These are phyloP conservation scores for Aureobasidium sp. DNA, from an alignment of 2,329 filamentous ascomycete genomes.

Conservation along the genomic window DNA sequence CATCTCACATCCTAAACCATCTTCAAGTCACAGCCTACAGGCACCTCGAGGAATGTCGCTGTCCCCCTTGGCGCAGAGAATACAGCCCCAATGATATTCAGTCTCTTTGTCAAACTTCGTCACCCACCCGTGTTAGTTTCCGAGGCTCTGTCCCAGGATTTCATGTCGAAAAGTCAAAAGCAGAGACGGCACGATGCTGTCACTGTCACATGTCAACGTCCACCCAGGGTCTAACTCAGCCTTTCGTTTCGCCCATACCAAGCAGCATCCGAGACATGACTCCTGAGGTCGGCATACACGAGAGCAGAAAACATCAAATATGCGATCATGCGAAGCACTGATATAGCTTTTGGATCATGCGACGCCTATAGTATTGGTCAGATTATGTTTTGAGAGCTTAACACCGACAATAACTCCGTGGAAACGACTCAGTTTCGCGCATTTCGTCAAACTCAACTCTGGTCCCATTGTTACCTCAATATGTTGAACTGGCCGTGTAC, in stretches of 20 bases:
- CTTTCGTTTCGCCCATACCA: neutral
- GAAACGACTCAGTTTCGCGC: neutral
- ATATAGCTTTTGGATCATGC: neutral
- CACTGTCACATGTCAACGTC: constrained; percentile 4
- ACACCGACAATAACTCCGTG: neutral
- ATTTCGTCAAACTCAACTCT: neutral
- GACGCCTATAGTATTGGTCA: neutral
- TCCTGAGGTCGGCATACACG: neutral
- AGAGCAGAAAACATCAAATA: neutral
- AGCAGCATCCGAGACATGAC: neutral
- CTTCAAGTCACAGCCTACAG: neutral
- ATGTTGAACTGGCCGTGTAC: too few relatives aligned
- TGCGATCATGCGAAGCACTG: neutral
- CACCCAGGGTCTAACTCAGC: neutral
- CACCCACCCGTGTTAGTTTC: neutral
- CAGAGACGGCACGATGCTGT: neutral
- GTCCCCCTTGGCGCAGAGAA: neutral
- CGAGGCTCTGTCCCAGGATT: neutral
- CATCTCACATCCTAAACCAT: neutral
- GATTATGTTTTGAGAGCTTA: neutral
- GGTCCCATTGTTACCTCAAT: neutral
- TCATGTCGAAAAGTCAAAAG: neutral
- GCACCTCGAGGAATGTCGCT: neutral
- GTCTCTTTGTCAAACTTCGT: neutral
- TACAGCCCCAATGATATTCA: neutral